Percentiles rank a stretch among this genome's conserved stretches.
phyloP scores from a whole-genome alignment of 495 filamentous ascomycete genomes.

The Annulohypoxylon nitens region DNA sequence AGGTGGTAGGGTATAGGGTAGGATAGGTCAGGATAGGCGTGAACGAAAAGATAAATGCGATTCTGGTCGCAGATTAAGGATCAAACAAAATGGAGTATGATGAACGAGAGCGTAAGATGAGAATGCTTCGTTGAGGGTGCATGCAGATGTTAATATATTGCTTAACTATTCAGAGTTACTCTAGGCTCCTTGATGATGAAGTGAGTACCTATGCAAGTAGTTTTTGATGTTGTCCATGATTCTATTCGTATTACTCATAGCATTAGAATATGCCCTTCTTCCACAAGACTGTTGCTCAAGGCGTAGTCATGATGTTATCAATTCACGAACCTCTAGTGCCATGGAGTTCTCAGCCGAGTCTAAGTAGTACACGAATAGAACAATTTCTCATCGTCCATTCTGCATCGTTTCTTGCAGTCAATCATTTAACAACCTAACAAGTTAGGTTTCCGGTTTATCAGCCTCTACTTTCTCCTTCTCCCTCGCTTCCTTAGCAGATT shows the following conservation, averaged over 20 bases:
- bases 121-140: neutral
- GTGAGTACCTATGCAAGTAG: neutral
- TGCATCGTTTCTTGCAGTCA: neutral
- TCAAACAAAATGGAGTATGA: conserved; percentile 1
- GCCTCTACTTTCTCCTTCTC: neutral
- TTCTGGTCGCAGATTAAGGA: neutral
- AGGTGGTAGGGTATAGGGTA: neutral
- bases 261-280: neutral
- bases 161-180: neutral
- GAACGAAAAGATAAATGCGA: neutral
- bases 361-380: neutral
- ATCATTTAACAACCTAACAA: neutral
- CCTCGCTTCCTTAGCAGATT: conserved; percentile 1
- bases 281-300: neutral
- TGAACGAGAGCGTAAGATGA: neutral
- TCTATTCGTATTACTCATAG: neutral
- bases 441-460: neutral
- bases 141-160: neutral
- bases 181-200: neutral
- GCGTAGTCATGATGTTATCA: neutral
- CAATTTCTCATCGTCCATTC: neutral
- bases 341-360: neutral
- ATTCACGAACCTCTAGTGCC: neutral
- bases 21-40: conserved; percentile 4
- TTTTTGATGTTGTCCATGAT: neutral